Evolutionary conservation across 2,329 filamentous ascomycete genomes (phyloP).

Genomic region (Trichophyton simii): DNA sequence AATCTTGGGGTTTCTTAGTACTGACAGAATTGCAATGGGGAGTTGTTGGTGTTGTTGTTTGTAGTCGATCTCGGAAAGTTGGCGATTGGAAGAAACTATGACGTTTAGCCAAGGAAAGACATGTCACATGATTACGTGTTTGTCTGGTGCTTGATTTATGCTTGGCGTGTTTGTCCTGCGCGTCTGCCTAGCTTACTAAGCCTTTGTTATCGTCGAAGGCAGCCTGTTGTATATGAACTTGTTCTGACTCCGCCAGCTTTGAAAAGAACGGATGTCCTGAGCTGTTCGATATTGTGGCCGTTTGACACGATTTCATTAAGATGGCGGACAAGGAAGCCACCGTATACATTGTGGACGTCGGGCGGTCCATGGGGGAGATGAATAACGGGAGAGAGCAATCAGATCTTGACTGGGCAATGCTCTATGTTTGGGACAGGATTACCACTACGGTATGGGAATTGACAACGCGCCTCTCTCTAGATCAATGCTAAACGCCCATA

Average conservation of each 20-base stretch:
- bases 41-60: neutral
- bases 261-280: neutral
- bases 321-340: slow-evolving; percentile 94
- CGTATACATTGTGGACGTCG: slow-evolving; percentile 82
- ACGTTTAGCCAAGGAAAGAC: neutral
- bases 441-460: slow-evolving; percentile 49
- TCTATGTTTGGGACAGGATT: slow-evolving; percentile 91
- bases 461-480: neutral
- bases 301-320: slow-evolving; percentile 13
- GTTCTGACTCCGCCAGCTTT: too few species aligned
- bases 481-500: neutral
- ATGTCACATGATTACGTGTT: slow-evolving; percentile 31
- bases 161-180: slow-evolving; percentile 27
- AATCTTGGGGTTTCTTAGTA: neutral
- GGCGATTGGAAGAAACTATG: neutral
- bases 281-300: neutral
- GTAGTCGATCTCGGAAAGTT: neutral
- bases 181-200: slow-evolving; percentile 27
- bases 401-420: slow-evolving; percentile 79
- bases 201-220: too few species aligned
- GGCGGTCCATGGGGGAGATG: slow-evolving; percentile 65
- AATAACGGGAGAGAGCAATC: slow-evolving; percentile 59
- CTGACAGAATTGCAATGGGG: neutral
- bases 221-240: neutral
- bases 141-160: neutral